Evolutionary conservation across 495 filamentous ascomycete species (phyloP), one percentile per base, ranked within the genome.

Genomic region (Coniosporium apollinis): DNA sequence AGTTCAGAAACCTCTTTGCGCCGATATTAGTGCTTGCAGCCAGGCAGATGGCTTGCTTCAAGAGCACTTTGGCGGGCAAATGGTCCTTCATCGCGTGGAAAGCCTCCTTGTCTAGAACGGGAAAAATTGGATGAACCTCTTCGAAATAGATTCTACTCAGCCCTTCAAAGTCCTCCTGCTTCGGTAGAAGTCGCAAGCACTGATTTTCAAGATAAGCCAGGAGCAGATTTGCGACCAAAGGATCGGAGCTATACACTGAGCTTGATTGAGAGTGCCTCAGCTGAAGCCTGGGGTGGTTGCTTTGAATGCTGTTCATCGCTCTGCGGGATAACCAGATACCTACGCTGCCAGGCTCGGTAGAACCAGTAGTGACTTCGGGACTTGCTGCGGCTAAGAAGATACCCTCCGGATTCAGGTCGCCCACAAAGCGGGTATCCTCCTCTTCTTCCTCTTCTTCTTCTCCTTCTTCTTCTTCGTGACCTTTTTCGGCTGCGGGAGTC

Each of bases 111-210:
- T 63, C 55, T 7, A 65, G 52, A 8, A 67, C 56, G n/a, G 65
- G 65, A 20, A 67, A 61, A 8, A 69, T 57, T 2, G 63, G 61
- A 30, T 66, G 57, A 19, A 66, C 50, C 38, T 60, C 64, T 19
- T 52, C 45, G 31, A 65, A 45, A 31, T 66, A 69, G 18, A 65
- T 49, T 2, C 50, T 53, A 7, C 47, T 52, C 13, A 67, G 30
- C 6, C 46, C 28, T 1, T 28, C 57, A 48, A 61, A 43, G 31
- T 58, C 35, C 28, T 31, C 30, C 1, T 51, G 32, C 7, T 13
- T 13, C 13, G 24, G 24, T 26, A 13, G 13, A 8, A 26, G 13
- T 7, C 8, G 13, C 24, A 26, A 26, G 24, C 24, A 26, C 13
- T 26, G 24, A 13, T 26, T 13, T 26, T 26, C 24, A 7, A 26